Percentiles rank a stretch among this genome's conserved stretches.
Evolutionary conservation across 768 basidiomycete genomes (phyloP).

Genomic region (Pulveroboletus sp.): DNA sequence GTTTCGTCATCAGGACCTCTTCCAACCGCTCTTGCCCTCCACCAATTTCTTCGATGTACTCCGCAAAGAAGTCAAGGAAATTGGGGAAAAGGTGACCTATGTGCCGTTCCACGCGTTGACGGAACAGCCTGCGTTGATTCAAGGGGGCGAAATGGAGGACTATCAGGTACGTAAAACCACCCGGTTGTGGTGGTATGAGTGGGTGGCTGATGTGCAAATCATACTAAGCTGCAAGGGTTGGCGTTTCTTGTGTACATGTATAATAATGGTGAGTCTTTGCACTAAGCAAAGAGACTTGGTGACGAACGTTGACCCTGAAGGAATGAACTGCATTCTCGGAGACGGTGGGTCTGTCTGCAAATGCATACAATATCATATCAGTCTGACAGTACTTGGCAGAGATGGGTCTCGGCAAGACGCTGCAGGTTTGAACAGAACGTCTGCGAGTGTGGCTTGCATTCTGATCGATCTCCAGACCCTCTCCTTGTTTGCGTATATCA

Average conservation of each 20-base stretch:
- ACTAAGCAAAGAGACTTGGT: background rate
- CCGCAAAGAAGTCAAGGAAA: constrained; percentile 26
- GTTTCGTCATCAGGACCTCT: constrained; percentile 38
- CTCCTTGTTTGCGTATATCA: constrained; percentile 63
- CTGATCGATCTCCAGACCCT: constrained; percentile 38
- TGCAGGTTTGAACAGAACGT: constrained; percentile 38
- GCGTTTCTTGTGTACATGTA: constrained; percentile 64
- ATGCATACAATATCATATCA: no score
- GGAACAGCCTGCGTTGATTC: constrained; percentile 47
- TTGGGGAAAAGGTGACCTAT: constrained; percentile 25
- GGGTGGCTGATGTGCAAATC: background rate
- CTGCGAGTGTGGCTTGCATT: background rate
- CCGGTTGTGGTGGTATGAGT: background rate
- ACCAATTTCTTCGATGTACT: constrained; percentile 38
- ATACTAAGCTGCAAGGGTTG: constrained; percentile 49
- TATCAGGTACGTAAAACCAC: constrained; percentile 48
- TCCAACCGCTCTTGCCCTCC: constrained; percentile 44
- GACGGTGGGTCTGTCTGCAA: constrained; percentile 43
- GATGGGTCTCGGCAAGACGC: constrained; percentile 63
- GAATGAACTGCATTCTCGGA: constrained; percentile 68
- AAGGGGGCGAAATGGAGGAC: constrained; percentile 61
- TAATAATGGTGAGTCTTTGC: constrained; percentile 47
- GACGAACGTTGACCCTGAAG: constrained; percentile 23
- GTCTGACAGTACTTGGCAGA: constrained; percentile 25
- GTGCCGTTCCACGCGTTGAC: constrained; percentile 37